Evolutionary conservation across 116 monocot species (phyloP).

Genomic region (Papilionanthe hybrid): DNA sequence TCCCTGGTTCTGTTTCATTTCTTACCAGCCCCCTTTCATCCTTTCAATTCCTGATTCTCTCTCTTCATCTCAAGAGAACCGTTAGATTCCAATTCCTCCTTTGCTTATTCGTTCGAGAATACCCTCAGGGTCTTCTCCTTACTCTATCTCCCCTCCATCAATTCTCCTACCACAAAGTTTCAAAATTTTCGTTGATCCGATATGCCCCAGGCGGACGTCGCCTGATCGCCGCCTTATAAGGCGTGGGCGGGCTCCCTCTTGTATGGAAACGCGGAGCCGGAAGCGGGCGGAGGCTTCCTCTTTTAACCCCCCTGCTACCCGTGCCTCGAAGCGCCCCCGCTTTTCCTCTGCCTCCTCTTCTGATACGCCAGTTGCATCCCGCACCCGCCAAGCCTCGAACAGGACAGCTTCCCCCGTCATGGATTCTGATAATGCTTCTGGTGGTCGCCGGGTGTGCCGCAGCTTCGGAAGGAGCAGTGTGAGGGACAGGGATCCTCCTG

Average conservation of each 20-base stretch:
- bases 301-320: constrained; percentile 27
- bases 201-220: constrained; percentile 28
- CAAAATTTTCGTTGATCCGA: neutral
- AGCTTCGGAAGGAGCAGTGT: constrained; percentile 24
- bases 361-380: constrained; percentile 26
- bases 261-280: constrained; percentile 99
- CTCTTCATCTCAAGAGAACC: no score
- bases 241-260: constrained; percentile 28
- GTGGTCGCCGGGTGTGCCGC: constrained; percentile 30
- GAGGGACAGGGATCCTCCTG: no score
- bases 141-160: no score
- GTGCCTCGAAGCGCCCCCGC: constrained; percentile 69
- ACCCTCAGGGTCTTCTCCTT: no score
- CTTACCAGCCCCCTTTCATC: no score
- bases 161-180: neutral
- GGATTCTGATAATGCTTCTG: constrained; percentile 14
- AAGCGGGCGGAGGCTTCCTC: constrained; percentile 99
- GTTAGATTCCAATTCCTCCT: no score
- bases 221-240: constrained; percentile 30
- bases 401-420: neutral
- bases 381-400: constrained; percentile 20
- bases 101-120: no score
- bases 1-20: no score
- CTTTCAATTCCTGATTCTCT: no score
- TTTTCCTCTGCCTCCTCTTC: constrained; percentile 4